Base-by-base conservation (phyloP, 768 basidiomycete genomes). In the Kondoa malvinella region DNA sequence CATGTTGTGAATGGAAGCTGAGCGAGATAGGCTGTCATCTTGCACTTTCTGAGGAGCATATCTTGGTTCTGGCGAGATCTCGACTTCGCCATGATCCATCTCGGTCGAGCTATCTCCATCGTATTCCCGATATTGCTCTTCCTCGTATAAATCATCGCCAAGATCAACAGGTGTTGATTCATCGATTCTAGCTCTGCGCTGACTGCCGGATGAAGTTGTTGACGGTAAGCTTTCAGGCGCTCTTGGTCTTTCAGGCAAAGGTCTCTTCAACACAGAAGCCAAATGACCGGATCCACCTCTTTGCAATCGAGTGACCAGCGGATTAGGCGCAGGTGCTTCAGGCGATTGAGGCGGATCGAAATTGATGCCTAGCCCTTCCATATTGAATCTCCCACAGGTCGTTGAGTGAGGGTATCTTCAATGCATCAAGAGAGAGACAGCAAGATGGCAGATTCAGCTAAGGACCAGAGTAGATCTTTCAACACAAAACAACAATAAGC, bases 381-480 rank as follows among this genome's bases (percentile, higher is more conserved):
- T 50, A 21, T 50, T 50, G 8, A 21, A 21, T 8, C 21, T 50
- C 40, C 21, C 21, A 50, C 21, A 50, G 21, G 40, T 21, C 21
- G 12, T 50, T 21, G 40, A n/a, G n/a, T n/a, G n/a, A n/a, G n/a
- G n/a, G n/a, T n/a, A n/a, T n/a, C n/a, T n/a, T n/a, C n/a, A n/a
- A n/a, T n/a, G n/a, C n/a, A n/a, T n/a, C n/a, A n/a, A n/a, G n/a
- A n/a, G 40, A 50, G 40, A 50, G 21, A 50, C 8, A 50, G 40
- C 21, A 50, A 50, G 12, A 50, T 8, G 40, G 40, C 21, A 8
- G 40, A 50, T 50, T 50, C 40, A 50, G 21, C 12, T 21, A 8
- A 50, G 40, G 40, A 50, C 40, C 40, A 50, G 21, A 50, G 40
- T 50, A 21, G 72, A 87, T 85, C 21, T 30, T 59, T 40, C 17